A percentile compares a stretch with the other conserved stretches of the same genome.
Conservation (phyloP, 2,329 filamentous ascomycete genomes). For the Alternaria sp. region DNA sequence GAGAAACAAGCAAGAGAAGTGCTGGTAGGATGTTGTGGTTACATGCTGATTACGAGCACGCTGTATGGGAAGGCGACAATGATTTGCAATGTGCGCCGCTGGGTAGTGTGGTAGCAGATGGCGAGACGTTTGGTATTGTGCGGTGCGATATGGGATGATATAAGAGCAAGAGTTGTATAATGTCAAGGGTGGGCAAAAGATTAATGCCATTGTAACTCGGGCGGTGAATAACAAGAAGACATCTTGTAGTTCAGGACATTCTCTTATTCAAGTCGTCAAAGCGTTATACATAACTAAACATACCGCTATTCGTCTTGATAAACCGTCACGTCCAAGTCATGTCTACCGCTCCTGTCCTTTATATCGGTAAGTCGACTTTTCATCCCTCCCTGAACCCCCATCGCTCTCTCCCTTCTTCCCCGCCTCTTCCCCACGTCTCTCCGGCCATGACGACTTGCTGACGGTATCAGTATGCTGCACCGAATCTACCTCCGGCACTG, state of each 20-base stretch:
- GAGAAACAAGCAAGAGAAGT: not conserved
- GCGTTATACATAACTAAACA: not conserved
- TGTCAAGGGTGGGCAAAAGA: not conserved
- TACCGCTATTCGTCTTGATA: not conserved
- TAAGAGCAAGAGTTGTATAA: not conserved
- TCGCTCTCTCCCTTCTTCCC: too few relatives aligned
- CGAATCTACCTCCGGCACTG: not conserved
- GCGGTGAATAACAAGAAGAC: not conserved
- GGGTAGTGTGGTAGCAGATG: not conserved
- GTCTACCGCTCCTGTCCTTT: not conserved
- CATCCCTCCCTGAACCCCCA: not conserved
- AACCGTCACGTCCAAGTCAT: not conserved
- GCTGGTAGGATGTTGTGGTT: not conserved
- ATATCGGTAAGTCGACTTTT: not conserved
- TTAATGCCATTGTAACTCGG: not conserved
- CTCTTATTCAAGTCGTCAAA: not conserved
- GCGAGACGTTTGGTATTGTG: not conserved
- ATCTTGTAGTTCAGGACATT: not conserved
- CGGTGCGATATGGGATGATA: not conserved
- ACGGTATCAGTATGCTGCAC: constrained; percentile 11
- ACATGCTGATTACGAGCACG: not conserved
- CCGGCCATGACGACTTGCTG: not conserved
- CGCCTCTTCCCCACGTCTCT: too few relatives aligned
- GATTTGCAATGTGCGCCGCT: not conserved
- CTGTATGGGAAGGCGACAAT: not conserved